These are phyloP conservation scores for Lepiota venenata DNA, from an alignment of 768 basidiomycete genomes.

Conservation along the genomic window DNA sequence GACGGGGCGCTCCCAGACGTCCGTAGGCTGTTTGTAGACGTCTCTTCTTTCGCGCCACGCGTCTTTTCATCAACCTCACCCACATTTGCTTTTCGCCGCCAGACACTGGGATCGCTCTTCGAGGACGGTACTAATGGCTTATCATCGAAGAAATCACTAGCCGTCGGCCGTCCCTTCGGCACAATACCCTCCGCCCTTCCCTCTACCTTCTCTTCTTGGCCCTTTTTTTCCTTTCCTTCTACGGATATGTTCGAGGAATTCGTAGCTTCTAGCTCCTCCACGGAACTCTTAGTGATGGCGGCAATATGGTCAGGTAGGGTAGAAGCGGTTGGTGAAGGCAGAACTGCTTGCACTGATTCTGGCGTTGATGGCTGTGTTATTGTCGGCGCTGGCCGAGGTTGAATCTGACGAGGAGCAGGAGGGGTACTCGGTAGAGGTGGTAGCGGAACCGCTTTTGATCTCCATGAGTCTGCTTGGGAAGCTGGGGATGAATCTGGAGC, in stretches of 20 bases:
- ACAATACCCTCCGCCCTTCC: slow-evolving; percentile 15
- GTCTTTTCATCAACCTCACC: background rate
- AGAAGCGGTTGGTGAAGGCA: slow-evolving; percentile 15
- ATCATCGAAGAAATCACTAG: slow-evolving; percentile 76
- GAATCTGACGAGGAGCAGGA: slow-evolving; percentile 27
- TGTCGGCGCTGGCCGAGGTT: slow-evolving; percentile 20
- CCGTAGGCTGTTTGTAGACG: background rate
- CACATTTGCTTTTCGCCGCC: slow-evolving; percentile 35
- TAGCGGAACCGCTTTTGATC: slow-evolving; percentile 42
- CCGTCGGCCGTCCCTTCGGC: slow-evolving; percentile 38
- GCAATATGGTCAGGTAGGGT: slow-evolving; percentile 39
- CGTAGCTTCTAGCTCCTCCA: slow-evolving; percentile 72
- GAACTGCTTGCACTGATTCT: background rate
- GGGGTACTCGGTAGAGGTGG: slow-evolving; percentile 26
- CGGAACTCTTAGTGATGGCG: slow-evolving; percentile 41
- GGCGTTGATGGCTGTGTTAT: background rate
- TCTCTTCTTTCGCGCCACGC: slow-evolving; percentile 4
- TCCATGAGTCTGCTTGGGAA: slow-evolving; percentile 61
- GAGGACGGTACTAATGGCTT: slow-evolving; percentile 19
- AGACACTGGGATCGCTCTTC: slow-evolving; percentile 36
- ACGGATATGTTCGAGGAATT: slow-evolving; percentile 77
- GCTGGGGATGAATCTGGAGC: slow-evolving; percentile 23
- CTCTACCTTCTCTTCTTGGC: slow-evolving; percentile 17
- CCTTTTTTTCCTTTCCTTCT: slow-evolving; percentile 20
- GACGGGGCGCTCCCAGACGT: background rate